Percentiles rank a stretch among this genome's conserved stretches.
Conservation (phyloP, 78 protist genomes). For the Chrysochromulina tobinii region DNA sequence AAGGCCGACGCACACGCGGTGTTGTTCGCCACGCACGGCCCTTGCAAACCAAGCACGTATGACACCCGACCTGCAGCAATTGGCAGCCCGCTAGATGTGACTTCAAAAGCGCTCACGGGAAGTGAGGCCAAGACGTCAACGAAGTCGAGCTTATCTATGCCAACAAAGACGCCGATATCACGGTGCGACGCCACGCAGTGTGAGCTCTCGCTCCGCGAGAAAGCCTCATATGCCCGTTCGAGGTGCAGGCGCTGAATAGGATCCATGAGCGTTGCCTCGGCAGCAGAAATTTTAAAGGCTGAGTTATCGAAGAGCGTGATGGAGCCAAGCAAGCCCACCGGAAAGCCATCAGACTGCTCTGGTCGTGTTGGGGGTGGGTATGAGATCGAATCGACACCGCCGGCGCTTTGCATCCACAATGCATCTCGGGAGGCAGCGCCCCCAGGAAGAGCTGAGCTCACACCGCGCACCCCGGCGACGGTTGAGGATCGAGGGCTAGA, state of each 20-base stretch:
- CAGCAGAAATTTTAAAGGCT: neutral
- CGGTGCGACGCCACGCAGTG: too few species aligned
- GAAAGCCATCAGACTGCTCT: too few species aligned
- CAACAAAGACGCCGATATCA: neutral
- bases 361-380: too few species aligned
- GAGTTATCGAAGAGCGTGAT: neutral
- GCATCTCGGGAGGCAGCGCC: too few species aligned
- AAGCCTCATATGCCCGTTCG: neutral
- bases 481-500: too few species aligned
- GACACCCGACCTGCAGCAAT: conserved; percentile 59
- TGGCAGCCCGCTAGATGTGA: neutral
- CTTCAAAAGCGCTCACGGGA: neutral
- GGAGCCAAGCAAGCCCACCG: neutral
- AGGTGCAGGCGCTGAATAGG: conserved; percentile 28
- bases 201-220: neutral
- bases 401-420: too few species aligned
- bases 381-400: too few species aligned
- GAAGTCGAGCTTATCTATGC: neutral
- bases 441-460: too few species aligned
- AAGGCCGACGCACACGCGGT: conserved; percentile 89
- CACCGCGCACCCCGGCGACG: too few species aligned
- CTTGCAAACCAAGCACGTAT: conserved; percentile 70
- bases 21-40: conserved; percentile 80
- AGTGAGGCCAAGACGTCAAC: neutral
- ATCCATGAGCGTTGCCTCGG: conserved; percentile 12